Percentiles rank a stretch among this genome's conserved stretches.
Conservation (phyloP, 192 early-diverging fungal genomes). For the Paraglomus brasilianum region DNA sequence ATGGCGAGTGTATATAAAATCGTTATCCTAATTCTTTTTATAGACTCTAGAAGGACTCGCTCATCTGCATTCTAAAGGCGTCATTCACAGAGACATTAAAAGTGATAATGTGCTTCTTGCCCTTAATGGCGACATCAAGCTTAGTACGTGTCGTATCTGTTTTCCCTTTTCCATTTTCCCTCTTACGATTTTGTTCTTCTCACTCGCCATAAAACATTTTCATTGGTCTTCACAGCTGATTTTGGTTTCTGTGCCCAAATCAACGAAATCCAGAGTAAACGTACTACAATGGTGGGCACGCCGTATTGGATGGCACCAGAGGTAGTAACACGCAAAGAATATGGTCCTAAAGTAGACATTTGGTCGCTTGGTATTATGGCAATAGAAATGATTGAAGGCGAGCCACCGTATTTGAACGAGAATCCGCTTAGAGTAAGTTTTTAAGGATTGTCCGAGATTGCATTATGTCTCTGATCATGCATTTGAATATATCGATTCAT, state of each 20-base stretch:
- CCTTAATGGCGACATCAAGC: conserved; percentile 67
- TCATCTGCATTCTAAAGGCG: conserved; percentile 68
- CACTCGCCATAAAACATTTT: background rate
- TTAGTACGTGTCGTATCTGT: conserved; percentile 44
- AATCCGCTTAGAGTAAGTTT: conserved; percentile 71
- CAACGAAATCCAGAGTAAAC: conserved; percentile 61
- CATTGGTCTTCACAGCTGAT: conserved; percentile 56
- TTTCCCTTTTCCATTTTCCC: too few relatives aligned
- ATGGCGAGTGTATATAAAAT: conserved; percentile 7
- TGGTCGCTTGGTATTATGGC: conserved; percentile 99
- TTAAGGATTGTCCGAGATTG: background rate
- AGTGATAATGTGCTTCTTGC: conserved; percentile 79
- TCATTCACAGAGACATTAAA: conserved; percentile 90
- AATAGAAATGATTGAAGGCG: conserved; percentile 97
- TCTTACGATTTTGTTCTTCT: background rate
- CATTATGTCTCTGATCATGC: too few relatives aligned
- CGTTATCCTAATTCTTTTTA: conserved; percentile 23
- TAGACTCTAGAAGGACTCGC: conserved; percentile 69
- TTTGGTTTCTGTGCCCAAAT: conserved; percentile 88
- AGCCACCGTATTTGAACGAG: conserved; percentile 95
- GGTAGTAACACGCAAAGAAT: conserved; percentile 89
- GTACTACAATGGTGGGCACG: conserved; percentile 81
- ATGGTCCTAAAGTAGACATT: conserved; percentile 90
- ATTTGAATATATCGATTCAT: too few relatives aligned
- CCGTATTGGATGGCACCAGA: conserved; percentile 99